Evolutionary conservation across 768 basidiomycete species (phyloP).

Genomic region (Rhizopogon rudus): DNA sequence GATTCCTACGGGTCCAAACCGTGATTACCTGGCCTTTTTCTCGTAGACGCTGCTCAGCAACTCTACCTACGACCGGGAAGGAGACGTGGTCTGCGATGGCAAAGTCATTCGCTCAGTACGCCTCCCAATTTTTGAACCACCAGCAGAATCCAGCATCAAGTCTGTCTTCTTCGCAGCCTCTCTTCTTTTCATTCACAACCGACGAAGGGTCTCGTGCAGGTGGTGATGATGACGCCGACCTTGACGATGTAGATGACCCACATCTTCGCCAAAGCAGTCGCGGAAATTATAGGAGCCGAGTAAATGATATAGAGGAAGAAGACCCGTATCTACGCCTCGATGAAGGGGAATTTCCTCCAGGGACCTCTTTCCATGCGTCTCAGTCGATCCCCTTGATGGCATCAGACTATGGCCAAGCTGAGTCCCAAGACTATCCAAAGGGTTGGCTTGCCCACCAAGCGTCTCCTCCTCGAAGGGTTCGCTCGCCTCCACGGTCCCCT

Average conservation of each 20-base stretch:
- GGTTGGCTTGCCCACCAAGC: slow-evolving; percentile 75
- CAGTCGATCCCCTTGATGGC: slow-evolving; percentile 34
- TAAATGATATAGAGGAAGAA: slow-evolving; percentile 48
- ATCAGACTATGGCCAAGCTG: slow-evolving; percentile 26
- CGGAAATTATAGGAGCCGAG: slow-evolving; percentile 22
- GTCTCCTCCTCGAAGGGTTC: slow-evolving; percentile 47
- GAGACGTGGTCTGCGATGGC: slow-evolving; percentile 34
- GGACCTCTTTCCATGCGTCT: slow-evolving; percentile 30
- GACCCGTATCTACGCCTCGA: slow-evolving; percentile 79
- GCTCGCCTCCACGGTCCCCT: slow-evolving; percentile 37
- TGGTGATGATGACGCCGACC: slow-evolving; percentile 41
- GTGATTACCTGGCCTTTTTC: neutral
- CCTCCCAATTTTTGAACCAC: slow-evolving; percentile 73
- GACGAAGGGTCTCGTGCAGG: slow-evolving; percentile 58
- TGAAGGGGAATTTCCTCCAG: slow-evolving; percentile 50
- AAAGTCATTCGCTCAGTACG: slow-evolving; percentile 76
- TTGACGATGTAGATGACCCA: slow-evolving; percentile 76
- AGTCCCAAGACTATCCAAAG: slow-evolving; percentile 38
- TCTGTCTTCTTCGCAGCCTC: slow-evolving; percentile 64
- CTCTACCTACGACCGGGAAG: neutral
- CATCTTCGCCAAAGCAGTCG: slow-evolving; percentile 48
- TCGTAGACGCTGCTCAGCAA: neutral
- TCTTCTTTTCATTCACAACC: slow-evolving; percentile 87
- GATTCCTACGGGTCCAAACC: neutral
- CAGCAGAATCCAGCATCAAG: slow-evolving; percentile 48